Evolutionary conservation across 805 yeast species (phyloP), one percentile per base, ranked within the genome.

Genomic region (Yamadazyma tumulicola): DNA sequence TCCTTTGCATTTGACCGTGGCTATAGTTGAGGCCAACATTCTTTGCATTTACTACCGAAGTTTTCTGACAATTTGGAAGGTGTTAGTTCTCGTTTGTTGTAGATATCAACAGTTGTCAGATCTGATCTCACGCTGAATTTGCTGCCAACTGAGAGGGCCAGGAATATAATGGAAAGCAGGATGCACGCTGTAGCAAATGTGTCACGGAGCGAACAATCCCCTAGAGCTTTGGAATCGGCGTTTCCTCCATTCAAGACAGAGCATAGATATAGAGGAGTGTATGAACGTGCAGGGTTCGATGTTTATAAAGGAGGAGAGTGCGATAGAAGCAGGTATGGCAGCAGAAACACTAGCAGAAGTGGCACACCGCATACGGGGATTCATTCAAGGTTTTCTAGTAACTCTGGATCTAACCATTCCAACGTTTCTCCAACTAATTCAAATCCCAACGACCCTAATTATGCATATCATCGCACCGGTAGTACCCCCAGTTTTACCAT

Each of bases 251-350:
- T 85, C 41, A 78, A 77, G 35, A 75, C 82, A 0, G 73, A 74
- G 23, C 77, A 72, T 31, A 61, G 77, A 19, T 81, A 79, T 47
- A 69, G 70, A 46, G 80, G 88, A 2, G 93, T 83, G 2, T 77
- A 82, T 56, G 93, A 85, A 52, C 61, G 93, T 45, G 93, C 93
- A 0, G 95, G 95, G 0, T 85, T 85, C 48, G 93, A 84, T 26
- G 64, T 67, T 19, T 50, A 51, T 31, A 42, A 37, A 25, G 46
- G 42, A 13, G 35, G 27, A 4, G 5, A 4, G 8, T 17, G 9
- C n/a, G n/a, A n/a, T n/a, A n/a, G n/a, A n/a, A n/a, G n/a, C n/a
- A n/a, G n/a, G n/a, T n/a, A n/a, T n/a, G n/a, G n/a, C n/a, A n/a
- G n/a, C 13, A 15, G 15, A 25, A 11, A n/a, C n/a, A n/a, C n/a